Evolutionary conservation across 768 basidiomycete genomes (phyloP), one percentile per base, ranked within the genome.

Genomic region (Suillus bovinus): DNA sequence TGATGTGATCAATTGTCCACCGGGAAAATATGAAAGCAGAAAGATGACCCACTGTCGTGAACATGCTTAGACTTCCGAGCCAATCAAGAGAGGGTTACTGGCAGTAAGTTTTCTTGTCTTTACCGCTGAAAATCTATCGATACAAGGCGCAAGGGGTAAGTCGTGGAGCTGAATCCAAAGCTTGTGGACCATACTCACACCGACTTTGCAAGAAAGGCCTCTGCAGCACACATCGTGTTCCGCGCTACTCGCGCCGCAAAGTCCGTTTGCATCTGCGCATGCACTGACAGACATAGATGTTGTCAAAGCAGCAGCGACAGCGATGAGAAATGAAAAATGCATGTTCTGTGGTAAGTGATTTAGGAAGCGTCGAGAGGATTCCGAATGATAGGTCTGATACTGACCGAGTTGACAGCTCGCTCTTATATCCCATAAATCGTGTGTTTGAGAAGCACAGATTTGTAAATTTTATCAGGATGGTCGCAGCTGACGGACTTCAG

Each of bases 81-180:
- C 13, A 22, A 24, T 46, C 13, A 14, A 13, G 6, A 46, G 6
- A 46, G 22, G 6, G 5, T 14, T 46, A 47, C 2, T 47, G 46
- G 46, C 46, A 46, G 22, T 46, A 46, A 5, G 6, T n/a, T n/a
- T n/a, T 0, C 14, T 8, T 5, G 1, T 0, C 0, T 1, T 1
- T 0, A 13, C 44, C 44, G 42, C 42, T 44, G 42, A 2, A 0
- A 14, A 2, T 2, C 46, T 47, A 14, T 16, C 14, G 22, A 13
- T 14, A 46, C 22, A 46, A 24, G 42, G 42, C 42, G n/a, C n/a
- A 22, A 44, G 5, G 44, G 44, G 44, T 46, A 14, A 46, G 44
- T 46, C 13, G 7, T 24, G 46, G 22, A 24, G 22, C n/a, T 22
- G 11, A 47, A 47, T n/a, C n/a, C n/a, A n/a, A n/a, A n/a, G 22